A percentile compares a stretch with the other conserved stretches of the same genome.
phyloP scores from a whole-genome alignment of 495 filamentous ascomycete genomes.

The Penicillium samsonianum region DNA sequence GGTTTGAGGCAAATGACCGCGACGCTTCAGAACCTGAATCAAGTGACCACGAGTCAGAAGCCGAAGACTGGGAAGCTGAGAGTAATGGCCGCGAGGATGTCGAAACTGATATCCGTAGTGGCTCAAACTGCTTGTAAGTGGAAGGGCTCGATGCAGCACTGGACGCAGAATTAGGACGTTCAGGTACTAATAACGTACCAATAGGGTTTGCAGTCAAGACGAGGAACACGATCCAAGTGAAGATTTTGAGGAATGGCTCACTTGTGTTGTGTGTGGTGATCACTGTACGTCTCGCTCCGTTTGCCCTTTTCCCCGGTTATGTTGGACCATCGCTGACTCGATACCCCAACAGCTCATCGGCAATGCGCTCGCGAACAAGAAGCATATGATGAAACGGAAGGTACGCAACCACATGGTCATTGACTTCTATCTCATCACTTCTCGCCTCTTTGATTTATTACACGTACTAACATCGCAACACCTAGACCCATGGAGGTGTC shows the following conservation, averaged over 20 bases:
- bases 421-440: neutral
- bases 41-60: conserved; percentile 66
- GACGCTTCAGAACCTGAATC: conserved; percentile 56
- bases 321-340: conserved; percentile 39
- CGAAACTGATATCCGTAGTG: conserved; percentile 63
- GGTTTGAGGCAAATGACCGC: conserved; percentile 42
- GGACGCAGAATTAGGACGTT: neutral
- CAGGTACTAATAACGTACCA: conserved; percentile 25
- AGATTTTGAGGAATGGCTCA: conserved; percentile 83
- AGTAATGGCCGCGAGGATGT: conserved; percentile 64
- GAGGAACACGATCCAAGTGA: conserved; percentile 85
- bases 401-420: conserved; percentile 41
- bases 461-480: conserved; percentile 29
- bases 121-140: conserved; percentile 68
- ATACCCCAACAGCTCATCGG: conserved; percentile 66
- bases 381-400: conserved; percentile 67
- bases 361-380: conserved; percentile 86
- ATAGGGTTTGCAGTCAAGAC: conserved; percentile 74
- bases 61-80: conserved; percentile 65
- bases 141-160: conserved; percentile 12
- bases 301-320: conserved; percentile 26
- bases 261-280: conserved; percentile 80
- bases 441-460: neutral
- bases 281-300: conserved; percentile 67
- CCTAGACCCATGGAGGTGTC: conserved; percentile 75